Percentiles rank a stretch among this genome's conserved stretches.
phyloP scores from a whole-genome alignment of 2,329 filamentous ascomycete genomes.

The Chaetothyriales sp. region DNA sequence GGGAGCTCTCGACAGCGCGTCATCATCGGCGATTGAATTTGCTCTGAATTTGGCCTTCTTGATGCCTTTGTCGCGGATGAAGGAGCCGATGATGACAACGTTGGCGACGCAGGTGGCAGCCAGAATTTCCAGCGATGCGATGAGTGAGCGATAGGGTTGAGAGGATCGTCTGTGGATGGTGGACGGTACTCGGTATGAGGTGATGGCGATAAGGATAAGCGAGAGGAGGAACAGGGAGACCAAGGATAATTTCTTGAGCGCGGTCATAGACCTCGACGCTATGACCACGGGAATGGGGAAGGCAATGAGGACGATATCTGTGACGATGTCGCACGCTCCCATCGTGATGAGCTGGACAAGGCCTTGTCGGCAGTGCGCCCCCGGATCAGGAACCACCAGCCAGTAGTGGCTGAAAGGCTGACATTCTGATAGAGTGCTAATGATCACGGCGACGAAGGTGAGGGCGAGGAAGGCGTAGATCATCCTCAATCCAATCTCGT shows the following conservation, averaged over 20 bases:
- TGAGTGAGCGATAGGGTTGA: slow-evolving; percentile 76
- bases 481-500: slow-evolving; percentile 54
- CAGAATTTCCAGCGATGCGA: slow-evolving; percentile 81
- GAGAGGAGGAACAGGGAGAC: slow-evolving; percentile 72
- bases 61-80: slow-evolving; percentile 74
- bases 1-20: slow-evolving; percentile 21
- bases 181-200: slow-evolving; percentile 64
- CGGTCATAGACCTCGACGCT: slow-evolving; percentile 53
- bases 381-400: slow-evolving; percentile 76
- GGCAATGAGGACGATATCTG: slow-evolving; percentile 71
- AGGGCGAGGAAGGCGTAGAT: slow-evolving; percentile 61
- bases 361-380: slow-evolving; percentile 69
- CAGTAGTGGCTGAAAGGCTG: slow-evolving; percentile 61
- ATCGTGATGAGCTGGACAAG: slow-evolving; percentile 80
- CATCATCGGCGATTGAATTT: slow-evolving; percentile 33
- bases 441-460: slow-evolving; percentile 70
- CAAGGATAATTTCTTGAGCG: slow-evolving; percentile 67
- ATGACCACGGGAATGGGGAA: slow-evolving; percentile 86
- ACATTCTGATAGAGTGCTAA: slow-evolving; percentile 75
- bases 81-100: slow-evolving; percentile 77
- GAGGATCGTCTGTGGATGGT: slow-evolving; percentile 57
- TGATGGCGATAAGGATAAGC: slow-evolving; percentile 64
- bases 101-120: slow-evolving; percentile 82
- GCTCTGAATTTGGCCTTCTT: slow-evolving; percentile 76
- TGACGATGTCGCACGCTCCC: slow-evolving; percentile 77